Percentiles rank a stretch among this genome's conserved stretches.
Evolutionary conservation across 805 yeast species (phyloP).

Genomic region (Starmerella apicola): DNA sequence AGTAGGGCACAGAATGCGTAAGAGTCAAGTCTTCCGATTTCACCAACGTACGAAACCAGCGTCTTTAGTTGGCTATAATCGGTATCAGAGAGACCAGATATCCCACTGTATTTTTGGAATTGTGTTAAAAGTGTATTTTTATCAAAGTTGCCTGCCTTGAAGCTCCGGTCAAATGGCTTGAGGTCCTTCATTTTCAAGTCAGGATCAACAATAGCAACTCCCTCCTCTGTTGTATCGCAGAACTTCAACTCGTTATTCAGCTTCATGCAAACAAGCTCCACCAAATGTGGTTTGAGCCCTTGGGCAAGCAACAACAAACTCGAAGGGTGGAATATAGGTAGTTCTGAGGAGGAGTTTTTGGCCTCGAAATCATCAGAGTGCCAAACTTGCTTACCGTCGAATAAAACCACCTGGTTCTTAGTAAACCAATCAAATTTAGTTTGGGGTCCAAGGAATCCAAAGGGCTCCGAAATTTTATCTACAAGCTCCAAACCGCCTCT

Average conservation of each 20-base stretch:
- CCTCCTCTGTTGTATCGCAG: slow-evolving; percentile 5
- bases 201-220: neutral
- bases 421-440: neutral
- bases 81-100: neutral
- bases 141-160: too few species aligned
- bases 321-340: slow-evolving; percentile 88
- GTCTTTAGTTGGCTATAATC: neutral
- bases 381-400: neutral
- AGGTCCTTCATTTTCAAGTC: too few species aligned
- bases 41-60: neutral
- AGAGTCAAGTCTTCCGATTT: neutral
- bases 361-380: too few species aligned
- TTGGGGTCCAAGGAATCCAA: neutral
- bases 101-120: neutral
- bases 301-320: slow-evolving; percentile 63
- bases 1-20: slow-evolving; percentile 3
- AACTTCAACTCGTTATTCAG: slow-evolving; percentile 4
- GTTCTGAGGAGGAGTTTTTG: slow-evolving; percentile 24
- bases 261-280: slow-evolving; percentile 37
- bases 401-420: neutral
- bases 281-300: slow-evolving; percentile 46
- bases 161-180: too few species aligned
- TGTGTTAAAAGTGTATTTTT: too few species aligned
- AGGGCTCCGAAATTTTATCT: neutral
- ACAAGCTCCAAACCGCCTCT: neutral